phyloP scores from a whole-genome alignment of 805 yeast species.

The Metschnikowia chrysomelidarum region DNA sequence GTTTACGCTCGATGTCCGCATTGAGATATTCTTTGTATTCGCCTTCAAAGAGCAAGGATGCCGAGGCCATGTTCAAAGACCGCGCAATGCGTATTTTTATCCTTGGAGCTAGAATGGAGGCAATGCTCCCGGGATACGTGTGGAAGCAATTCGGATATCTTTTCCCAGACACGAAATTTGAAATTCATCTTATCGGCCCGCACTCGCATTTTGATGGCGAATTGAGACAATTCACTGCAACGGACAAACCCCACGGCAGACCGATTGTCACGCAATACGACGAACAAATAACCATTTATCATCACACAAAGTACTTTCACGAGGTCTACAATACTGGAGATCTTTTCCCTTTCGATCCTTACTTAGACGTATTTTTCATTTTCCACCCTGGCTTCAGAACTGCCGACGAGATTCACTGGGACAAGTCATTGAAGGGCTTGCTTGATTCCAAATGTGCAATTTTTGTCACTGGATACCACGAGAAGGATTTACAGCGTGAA shows the following conservation, averaged over 20 bases:
- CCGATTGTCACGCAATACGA: slow-evolving; percentile 76
- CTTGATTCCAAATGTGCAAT: slow-evolving; percentile 92
- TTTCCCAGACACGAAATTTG: slow-evolving; percentile 79
- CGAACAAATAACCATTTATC: slow-evolving; percentile 66
- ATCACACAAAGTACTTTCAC: slow-evolving; percentile 90
- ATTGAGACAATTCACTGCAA: slow-evolving; percentile 59
- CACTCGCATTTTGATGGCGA: slow-evolving; percentile 75
- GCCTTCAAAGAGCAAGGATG: slow-evolving; percentile 42
- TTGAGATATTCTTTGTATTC: slow-evolving; percentile 88
- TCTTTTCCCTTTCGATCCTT: slow-evolving; percentile 97
- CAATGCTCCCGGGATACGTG: slow-evolving; percentile 89
- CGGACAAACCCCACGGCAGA: slow-evolving; percentile 48
- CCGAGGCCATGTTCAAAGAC: slow-evolving; percentile 62
- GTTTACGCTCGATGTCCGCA: slow-evolving; percentile 91
- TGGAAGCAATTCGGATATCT: slow-evolving; percentile 91
- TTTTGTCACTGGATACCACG: slow-evolving; percentile 86
- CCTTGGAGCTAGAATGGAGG: slow-evolving; percentile 89
- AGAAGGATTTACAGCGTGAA: slow-evolving; percentile 68
- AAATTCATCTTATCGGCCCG: slow-evolving; percentile 92
- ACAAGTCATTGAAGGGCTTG: slow-evolving; percentile 77
- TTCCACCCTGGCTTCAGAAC: slow-evolving; percentile 96
- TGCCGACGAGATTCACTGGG: slow-evolving; percentile 81
- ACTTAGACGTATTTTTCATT: slow-evolving; percentile 84
- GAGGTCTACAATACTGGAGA: slow-evolving; percentile 89
- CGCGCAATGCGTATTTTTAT: slow-evolving; percentile 88